Evolutionary conservation across 371 early-diverging fungal genomes (phyloP).

Genomic region (Syncephalastrum racemosum): DNA sequence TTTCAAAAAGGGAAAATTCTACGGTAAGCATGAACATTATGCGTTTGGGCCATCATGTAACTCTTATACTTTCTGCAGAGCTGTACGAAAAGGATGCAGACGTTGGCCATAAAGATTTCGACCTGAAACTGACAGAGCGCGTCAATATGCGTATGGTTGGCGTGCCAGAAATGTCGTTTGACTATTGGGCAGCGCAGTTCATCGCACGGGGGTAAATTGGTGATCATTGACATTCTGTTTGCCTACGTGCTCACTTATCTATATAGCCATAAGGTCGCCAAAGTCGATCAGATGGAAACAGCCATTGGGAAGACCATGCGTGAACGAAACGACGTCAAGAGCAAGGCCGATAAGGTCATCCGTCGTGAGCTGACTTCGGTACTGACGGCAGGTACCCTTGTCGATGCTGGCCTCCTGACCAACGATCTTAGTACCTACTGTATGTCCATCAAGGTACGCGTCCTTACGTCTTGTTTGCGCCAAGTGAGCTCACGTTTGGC

Average conservation of each 20-base stretch:
- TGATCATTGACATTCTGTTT: background rate
- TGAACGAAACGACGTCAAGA: constrained; percentile 58
- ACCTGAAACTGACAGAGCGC: constrained; percentile 95
- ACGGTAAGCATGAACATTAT: constrained; percentile 48
- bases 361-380: constrained; percentile 93
- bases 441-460: constrained; percentile 81
- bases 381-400: constrained; percentile 94
- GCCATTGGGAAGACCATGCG: constrained; percentile 95
- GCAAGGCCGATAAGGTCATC: constrained; percentile 86
- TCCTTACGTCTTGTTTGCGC: background rate
- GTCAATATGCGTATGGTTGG: constrained; percentile 99
- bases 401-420: constrained; percentile 86
- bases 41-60: background rate
- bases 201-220: constrained; percentile 85
- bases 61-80: constrained; percentile 52
- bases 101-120: constrained; percentile 96
- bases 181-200: constrained; percentile 96
- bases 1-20: constrained; percentile 99
- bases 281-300: constrained; percentile 99
- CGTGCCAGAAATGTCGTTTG: constrained; percentile 95
- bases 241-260: background rate
- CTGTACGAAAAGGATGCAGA: constrained; percentile 99
- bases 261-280: constrained; percentile 83
- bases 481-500: constrained; percentile 5
- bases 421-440: constrained; percentile 91